phyloP scores from a whole-genome alignment of 768 basidiomycete genomes.

The Leccinum disarticulatum region DNA sequence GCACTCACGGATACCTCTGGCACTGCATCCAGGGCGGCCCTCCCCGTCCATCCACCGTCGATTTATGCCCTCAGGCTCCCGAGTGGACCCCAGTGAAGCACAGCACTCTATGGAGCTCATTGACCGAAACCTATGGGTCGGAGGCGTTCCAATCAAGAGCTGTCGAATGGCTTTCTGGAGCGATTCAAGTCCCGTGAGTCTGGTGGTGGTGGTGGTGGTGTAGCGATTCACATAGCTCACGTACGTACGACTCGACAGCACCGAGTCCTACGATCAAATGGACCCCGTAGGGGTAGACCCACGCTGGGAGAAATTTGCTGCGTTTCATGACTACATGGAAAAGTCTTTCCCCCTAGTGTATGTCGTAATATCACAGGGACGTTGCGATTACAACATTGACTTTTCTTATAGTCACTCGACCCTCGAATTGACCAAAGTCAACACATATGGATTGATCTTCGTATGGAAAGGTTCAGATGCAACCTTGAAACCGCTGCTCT shows the following conservation, averaged over 20 bases:
- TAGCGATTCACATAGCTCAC: conserved; percentile 4
- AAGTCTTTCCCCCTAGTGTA: conserved; percentile 64
- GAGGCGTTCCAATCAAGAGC: conserved; percentile 37
- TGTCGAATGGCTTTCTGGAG: conserved; percentile 38
- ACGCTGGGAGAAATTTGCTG: conserved; percentile 53
- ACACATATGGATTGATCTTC: conserved; percentile 60
- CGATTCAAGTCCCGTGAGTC: conserved; percentile 43
- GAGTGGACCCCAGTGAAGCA: conserved; percentile 36
- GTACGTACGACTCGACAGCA: conserved; percentile 33
- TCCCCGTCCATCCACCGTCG: conserved; percentile 1
- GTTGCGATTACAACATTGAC: not conserved
- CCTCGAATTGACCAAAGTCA: conserved; percentile 55
- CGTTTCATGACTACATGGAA: conserved; percentile 56
- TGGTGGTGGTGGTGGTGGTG: not conserved
- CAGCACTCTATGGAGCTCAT: conserved; percentile 30
- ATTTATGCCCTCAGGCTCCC: conserved; percentile 37
- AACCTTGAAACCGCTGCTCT: conserved; percentile 54
- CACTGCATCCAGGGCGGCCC: not conserved
- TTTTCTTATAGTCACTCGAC: conserved; percentile 41
- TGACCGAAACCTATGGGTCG: conserved; percentile 33
- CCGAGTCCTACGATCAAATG: conserved; percentile 53
- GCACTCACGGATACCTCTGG: conserved; percentile 8
- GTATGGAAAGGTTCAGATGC: conserved; percentile 54
- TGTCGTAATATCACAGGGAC: conserved; percentile 11
- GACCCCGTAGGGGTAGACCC: conserved; percentile 46